Percentiles rank a stretch among this genome's conserved stretches.
Evolutionary conservation across 148 eudicot genomes (phyloP).

Genomic region (Spergularia marina): DNA sequence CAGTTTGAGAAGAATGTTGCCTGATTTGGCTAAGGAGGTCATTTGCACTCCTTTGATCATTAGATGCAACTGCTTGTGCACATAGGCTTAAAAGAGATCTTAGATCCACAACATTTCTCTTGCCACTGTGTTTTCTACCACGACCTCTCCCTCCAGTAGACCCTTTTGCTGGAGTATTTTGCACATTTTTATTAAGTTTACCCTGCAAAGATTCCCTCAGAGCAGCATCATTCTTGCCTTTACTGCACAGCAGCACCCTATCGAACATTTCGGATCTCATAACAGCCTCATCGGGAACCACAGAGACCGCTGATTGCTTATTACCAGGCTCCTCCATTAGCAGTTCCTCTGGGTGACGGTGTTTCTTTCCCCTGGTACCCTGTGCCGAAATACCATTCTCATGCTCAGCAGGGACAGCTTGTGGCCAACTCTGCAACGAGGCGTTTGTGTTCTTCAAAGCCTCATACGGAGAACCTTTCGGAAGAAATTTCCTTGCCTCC

Average conservation of each 20-base stretch:
- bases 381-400: constrained; percentile 24
- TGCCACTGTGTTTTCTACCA: constrained; percentile 45
- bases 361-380: constrained; percentile 45
- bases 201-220: constrained; percentile 54
- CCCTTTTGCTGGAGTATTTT: constrained; percentile 36
- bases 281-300: constrained; percentile 39
- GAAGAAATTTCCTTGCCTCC: constrained; percentile 63
- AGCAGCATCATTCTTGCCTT: constrained; percentile 60
- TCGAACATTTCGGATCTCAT: constrained; percentile 77
- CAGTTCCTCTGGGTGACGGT: constrained; percentile 36
- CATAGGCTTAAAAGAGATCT: constrained; percentile 62
- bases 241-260: constrained; percentile 58
- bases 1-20: constrained; percentile 54
- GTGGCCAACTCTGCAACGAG: constrained; percentile 11
- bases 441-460: constrained; percentile 14
- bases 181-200: constrained; percentile 38
- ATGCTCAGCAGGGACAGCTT: constrained; percentile 14
- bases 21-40: constrained; percentile 60
- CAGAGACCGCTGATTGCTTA: constrained; percentile 61
- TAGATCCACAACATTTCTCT: constrained; percentile 55
- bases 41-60: constrained; percentile 60
- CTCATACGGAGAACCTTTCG: constrained; percentile 26
- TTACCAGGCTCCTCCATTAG: constrained; percentile 42
- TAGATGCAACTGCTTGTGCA: constrained; percentile 66
- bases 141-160: constrained; percentile 47